phyloP scores from a whole-genome alignment of 176 grass and related monocot genomes.

The Aegilops tauschii region DNA sequence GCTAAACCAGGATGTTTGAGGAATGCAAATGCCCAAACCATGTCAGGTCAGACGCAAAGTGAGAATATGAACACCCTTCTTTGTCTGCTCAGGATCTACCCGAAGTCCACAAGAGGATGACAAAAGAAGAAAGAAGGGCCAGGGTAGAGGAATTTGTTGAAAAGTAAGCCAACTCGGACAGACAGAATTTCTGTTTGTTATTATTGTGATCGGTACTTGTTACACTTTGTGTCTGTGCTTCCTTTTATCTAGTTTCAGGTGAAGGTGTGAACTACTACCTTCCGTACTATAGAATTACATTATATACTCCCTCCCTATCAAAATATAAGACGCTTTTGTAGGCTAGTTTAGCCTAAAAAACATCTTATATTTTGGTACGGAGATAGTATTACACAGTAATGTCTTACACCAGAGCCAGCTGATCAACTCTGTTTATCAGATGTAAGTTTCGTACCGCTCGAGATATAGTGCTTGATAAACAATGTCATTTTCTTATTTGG shows the following conservation, averaged over 20 bases:
- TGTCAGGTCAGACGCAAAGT: neutral
- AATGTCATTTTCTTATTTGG: neutral
- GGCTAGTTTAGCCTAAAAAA: too few species aligned
- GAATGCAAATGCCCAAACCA: neutral
- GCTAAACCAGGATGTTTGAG: neutral
- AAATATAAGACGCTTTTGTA: too few species aligned
- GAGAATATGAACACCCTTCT: constrained; percentile 5
- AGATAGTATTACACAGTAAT: neutral
- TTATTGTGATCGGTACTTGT: neutral
- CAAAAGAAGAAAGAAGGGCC: constrained; percentile 32
- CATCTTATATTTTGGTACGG: too few species aligned
- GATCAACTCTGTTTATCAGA: neutral
- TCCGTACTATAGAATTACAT: neutral
- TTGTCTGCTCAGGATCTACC: constrained; percentile 23
- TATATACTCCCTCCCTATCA: neutral
- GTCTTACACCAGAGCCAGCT: neutral
- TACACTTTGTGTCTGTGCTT: neutral
- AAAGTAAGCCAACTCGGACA: neutral
- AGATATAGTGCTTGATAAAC: neutral
- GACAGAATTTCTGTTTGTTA: neutral
- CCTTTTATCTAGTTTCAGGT: neutral
- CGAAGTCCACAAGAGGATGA: constrained; percentile 25
- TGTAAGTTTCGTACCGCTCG: neutral
- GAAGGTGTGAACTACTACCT: neutral
- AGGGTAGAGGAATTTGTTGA: constrained; percentile 22